A percentile compares a stretch with the other conserved stretches of the same genome.
These are phyloP conservation scores for Tricholomella constricta DNA, from an alignment of 768 basidiomycete species.

Conservation along the genomic window DNA sequence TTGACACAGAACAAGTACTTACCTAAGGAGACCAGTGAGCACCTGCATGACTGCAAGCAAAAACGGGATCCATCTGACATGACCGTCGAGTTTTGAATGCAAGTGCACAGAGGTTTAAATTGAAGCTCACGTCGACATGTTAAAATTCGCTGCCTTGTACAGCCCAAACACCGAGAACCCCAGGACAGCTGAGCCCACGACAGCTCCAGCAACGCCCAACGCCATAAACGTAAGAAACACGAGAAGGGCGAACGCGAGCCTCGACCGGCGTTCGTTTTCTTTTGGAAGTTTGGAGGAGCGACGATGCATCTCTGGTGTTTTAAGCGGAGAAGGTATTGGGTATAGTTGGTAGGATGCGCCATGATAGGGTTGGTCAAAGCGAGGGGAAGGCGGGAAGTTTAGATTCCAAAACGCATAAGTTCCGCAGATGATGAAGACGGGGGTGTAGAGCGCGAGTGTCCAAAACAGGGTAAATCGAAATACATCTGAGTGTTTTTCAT, in stretches of 20 bases:
- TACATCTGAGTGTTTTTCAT: constrained; percentile 44
- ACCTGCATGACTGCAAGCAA: constrained; percentile 45
- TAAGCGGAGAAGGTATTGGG: constrained; percentile 16
- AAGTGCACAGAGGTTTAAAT: background rate
- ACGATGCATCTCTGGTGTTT: background rate
- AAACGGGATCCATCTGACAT: constrained; percentile 47
- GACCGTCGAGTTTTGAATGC: constrained; percentile 1
- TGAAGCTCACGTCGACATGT: constrained; percentile 51
- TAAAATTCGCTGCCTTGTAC: constrained; percentile 45
- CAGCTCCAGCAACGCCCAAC: constrained; percentile 46
- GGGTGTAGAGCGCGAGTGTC: constrained; percentile 52
- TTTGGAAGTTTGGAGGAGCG: constrained; percentile 19
- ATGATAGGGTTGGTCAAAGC: constrained; percentile 3
- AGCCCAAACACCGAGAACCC: constrained; percentile 48
- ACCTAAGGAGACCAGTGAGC: constrained; percentile 45
- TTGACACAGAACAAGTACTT: background rate
- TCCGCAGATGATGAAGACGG: constrained; percentile 50
- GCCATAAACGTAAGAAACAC: constrained; percentile 44
- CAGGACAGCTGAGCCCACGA: constrained; percentile 47
- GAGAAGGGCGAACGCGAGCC: constrained; percentile 48
- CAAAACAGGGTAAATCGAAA: constrained; percentile 58
- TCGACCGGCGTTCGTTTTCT: constrained; percentile 43
- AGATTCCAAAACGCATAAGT: constrained; percentile 54
- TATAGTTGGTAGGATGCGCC: constrained; percentile 15
- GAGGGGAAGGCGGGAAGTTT: constrained; percentile 43